A percentile compares a stretch with the other conserved stretches of the same genome.
Evolutionary conservation across 2,329 filamentous ascomycete genomes (phyloP).

Genomic region (Xenosphaeropsis pyriputrescens): DNA sequence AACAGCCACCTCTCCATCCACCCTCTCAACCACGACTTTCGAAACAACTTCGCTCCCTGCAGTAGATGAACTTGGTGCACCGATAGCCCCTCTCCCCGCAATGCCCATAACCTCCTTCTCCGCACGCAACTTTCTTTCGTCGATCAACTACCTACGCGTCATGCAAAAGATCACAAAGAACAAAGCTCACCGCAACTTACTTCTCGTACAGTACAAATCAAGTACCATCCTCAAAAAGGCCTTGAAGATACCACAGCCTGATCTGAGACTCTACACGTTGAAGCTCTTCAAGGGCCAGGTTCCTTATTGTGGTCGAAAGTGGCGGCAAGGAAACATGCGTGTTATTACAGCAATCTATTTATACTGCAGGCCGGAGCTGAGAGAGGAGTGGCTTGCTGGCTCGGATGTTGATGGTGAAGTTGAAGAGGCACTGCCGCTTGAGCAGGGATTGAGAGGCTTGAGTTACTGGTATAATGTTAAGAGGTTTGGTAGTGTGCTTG

Average conservation of each 20-base stretch:
- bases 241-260: conserved; percentile 76
- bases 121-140: conserved; percentile 86
- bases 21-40: too few species aligned
- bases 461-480: conserved; percentile 93
- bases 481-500: conserved; percentile 67
- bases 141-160: conserved; percentile 88
- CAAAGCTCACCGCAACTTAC: conserved; percentile 86
- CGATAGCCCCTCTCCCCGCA: conserved; percentile 51
- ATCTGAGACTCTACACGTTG: conserved; percentile 82
- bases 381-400: conserved; percentile 89
- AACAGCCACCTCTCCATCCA: too few species aligned
- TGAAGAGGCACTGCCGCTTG: conserved; percentile 79
- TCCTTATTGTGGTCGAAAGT: conserved; percentile 94
- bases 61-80: conserved; percentile 81
- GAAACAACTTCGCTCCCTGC: conserved; percentile 24
- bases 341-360: conserved; percentile 96
- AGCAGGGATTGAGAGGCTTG: conserved; percentile 76
- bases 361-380: conserved; percentile 79
- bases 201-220: conserved; percentile 92
- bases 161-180: conserved; percentile 96
- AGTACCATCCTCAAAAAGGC: conserved; percentile 84
- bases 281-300: conserved; percentile 99
- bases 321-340: conserved; percentile 96
- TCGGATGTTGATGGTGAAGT: conserved; percentile 88
- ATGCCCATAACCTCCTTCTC: conserved; percentile 81